Evolutionary conservation across 306 rosid species (phyloP).

Genomic region (Lotus japonicus): DNA sequence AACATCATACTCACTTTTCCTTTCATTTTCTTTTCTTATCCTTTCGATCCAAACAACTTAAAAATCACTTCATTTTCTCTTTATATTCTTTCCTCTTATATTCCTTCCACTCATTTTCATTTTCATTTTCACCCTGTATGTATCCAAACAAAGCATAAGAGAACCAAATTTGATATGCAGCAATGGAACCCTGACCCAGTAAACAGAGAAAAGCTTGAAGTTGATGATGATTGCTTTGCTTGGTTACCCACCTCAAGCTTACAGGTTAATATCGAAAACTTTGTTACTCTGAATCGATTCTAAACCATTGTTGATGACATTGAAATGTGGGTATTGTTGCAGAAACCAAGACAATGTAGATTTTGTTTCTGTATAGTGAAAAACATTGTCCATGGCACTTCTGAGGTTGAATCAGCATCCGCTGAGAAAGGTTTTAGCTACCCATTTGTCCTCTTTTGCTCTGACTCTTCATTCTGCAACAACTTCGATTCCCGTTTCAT

Average conservation of each 20-base stretch:
- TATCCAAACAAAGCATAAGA: no score
- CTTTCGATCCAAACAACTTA: no score
- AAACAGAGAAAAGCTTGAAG: not conserved
- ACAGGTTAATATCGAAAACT: not conserved
- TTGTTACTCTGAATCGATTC: not conserved
- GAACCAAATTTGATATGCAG: no score
- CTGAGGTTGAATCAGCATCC: slow-evolving; percentile 16
- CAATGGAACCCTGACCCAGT: no score
- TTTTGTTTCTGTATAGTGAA: no score
- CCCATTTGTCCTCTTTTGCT: slow-evolving; percentile 12
- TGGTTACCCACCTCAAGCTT: not conserved
- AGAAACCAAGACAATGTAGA: not conserved
- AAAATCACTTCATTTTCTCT: no score
- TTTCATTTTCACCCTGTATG: no score
- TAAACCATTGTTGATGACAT: not conserved
- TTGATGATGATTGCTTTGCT: not conserved
- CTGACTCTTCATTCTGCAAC: slow-evolving; percentile 19
- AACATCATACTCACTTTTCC: no score
- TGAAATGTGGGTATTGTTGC: not conserved
- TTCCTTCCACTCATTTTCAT: no score
- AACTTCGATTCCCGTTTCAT: slow-evolving; percentile 11
- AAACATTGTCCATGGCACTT: slow-evolving; percentile 9
- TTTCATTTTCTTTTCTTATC: no score
- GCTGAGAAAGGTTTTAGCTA: slow-evolving; percentile 10
- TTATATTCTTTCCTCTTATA: no score